Percentiles rank a stretch among this genome's conserved stretches.
Evolutionary conservation across 2,329 filamentous ascomycete genomes (phyloP).

Genomic region (Emmonsia crescens): DNA sequence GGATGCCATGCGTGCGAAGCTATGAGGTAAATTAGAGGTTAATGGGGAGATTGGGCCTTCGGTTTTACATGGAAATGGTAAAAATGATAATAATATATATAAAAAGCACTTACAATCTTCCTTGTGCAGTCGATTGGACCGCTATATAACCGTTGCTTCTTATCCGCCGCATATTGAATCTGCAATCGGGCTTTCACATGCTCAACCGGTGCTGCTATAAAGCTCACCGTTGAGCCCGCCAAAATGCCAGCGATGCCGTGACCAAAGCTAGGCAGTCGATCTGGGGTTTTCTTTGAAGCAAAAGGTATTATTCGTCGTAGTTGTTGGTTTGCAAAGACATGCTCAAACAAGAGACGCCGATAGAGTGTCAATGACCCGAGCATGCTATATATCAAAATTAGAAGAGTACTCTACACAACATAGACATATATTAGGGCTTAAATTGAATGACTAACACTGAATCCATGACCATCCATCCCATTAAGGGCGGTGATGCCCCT

Average conservation of each 20-base stretch:
- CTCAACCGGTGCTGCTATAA: slow-evolving; percentile 87
- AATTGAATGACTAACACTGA: slow-evolving; percentile 36
- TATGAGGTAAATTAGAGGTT: slow-evolving; percentile 13
- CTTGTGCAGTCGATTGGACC: slow-evolving; percentile 75
- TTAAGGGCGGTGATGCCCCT: slow-evolving; percentile 78
- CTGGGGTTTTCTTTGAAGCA: slow-evolving; percentile 23
- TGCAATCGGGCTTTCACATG: slow-evolving; percentile 91
- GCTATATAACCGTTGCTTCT: slow-evolving; percentile 66
- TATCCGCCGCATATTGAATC: slow-evolving; percentile 78
- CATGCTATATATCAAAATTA: slow-evolving; percentile 45
- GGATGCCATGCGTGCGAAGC: slow-evolving; percentile 55
- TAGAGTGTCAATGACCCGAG: slow-evolving; percentile 86
- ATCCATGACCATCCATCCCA: slow-evolving; percentile 99
- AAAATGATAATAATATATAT: background rate
- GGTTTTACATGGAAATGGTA: background rate
- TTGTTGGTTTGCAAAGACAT: slow-evolving; percentile 55
- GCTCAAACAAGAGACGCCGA: slow-evolving; percentile 68
- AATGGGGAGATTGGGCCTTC: background rate
- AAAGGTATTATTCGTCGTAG: slow-evolving; percentile 29
- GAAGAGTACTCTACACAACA: background rate
- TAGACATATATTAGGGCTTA: slow-evolving; percentile 13
- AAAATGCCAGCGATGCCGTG: slow-evolving; percentile 81
- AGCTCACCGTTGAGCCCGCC: slow-evolving; percentile 80
- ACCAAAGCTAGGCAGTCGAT: slow-evolving; percentile 60
- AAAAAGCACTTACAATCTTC: slow-evolving; percentile 42